Base-by-base conservation (phyloP, 129 eudicot species). In the Tagetes patula region DNA sequence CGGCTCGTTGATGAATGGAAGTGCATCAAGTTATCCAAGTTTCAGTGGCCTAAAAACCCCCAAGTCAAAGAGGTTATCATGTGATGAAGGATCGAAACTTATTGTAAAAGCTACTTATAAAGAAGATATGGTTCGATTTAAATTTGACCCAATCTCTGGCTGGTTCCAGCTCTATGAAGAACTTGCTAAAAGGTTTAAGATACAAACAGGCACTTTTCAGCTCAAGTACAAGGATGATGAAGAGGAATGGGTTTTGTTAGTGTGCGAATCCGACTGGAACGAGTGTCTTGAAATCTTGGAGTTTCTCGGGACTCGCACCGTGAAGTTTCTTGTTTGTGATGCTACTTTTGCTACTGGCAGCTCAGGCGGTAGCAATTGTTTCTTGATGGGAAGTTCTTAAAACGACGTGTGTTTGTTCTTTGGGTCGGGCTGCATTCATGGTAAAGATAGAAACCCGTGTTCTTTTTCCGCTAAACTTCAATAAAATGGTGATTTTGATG, bases 191-290 rank as follows among this genome's bases (percentile, higher is more conserved):
- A 83, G 98, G 86, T 94, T 94, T 67, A 84, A 88, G 71, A 63
- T 94, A 20, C 91, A 85, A 49, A 53, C 68, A 3, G 96, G 91
- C 67, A 75, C 88, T 2, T 94, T 94, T 73, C 98, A 94, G 52
- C 93, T 94, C 56, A 90, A 94, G 76, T 93, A 93, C 72, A 78
- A 75, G 54, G 98, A 93, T 14, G 98, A 93, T 37, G 96, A 93
- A 71, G 88, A 87, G 75, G 96, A 93, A 77, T 93, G 96, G 96
- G 91, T 93, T 68, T 76, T 89, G 86, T 72, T 93, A 85, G 96
- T 87, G 59, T 87, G 76, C 37, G 96, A 93, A 45, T 84, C 90
- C 0, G 98, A 93, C 75, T 78, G 89, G 79, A 82, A 75, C 6
- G 98, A 93, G 71, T 93, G 98, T 77, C 82, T 93, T 10, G 96